Percentiles rank a stretch among this genome's conserved stretches.
Conservation (phyloP, 495 filamentous ascomycete species). For the Tuber umbilicatum region DNA sequence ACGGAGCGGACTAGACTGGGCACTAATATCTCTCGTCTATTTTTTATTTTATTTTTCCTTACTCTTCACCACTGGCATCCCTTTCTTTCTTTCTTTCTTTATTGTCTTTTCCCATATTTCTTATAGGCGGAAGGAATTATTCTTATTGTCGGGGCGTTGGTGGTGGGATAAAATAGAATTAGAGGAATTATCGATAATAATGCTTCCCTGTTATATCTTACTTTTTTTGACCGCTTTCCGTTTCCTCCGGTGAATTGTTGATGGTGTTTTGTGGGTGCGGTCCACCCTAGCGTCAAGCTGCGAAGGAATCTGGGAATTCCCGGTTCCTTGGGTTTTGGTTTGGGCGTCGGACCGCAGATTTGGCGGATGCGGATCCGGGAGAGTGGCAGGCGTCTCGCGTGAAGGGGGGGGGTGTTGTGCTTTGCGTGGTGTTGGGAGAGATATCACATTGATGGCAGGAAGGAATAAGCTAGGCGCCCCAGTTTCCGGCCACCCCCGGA, state of each 20-base stretch:
- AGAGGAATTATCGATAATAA: not conserved
- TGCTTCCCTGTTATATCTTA: not conserved
- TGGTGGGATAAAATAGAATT: constrained; percentile 1
- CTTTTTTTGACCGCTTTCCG: not conserved
- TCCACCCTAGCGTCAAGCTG: not conserved
- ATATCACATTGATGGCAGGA: not conserved
- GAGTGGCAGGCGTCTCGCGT: not conserved
- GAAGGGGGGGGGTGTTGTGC: not conserved
- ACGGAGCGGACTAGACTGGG: not conserved
- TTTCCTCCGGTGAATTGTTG: not conserved
- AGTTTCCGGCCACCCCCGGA: too few species aligned
- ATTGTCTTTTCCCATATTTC: not conserved
- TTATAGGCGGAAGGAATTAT: not conserved
- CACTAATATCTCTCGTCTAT: not conserved
- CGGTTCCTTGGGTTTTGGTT: not conserved
- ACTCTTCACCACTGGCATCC: too few species aligned
- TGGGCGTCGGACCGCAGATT: not conserved
- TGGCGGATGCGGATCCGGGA: not conserved
- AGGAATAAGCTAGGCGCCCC: too few species aligned
- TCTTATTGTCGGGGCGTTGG: not conserved
- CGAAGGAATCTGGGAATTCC: not conserved
- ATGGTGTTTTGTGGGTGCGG: not conserved
- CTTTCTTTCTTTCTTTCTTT: too few species aligned
- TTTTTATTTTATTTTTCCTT: not conserved
- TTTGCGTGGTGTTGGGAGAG: not conserved